Evolutionary conservation across 495 filamentous ascomycete species (phyloP), one percentile per base, ranked within the genome.

Genomic region (Penicillium canescens): DNA sequence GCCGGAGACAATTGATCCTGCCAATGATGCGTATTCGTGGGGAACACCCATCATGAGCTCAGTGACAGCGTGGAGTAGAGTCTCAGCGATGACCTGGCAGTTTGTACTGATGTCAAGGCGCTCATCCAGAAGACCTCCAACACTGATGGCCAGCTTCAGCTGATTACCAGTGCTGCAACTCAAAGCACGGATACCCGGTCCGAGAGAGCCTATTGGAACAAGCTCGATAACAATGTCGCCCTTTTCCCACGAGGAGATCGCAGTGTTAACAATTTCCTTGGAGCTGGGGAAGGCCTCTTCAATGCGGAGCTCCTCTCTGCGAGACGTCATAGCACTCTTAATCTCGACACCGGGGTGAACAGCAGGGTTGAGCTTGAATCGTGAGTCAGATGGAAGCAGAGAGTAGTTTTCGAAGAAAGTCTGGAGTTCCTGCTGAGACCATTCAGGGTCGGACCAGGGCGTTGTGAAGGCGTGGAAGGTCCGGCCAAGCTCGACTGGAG

Each of bases 361-460:
- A 37, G 57, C 51, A 4, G 80, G 73, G 26, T 63, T 41, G 23
- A 81, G 55, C n/a, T 41, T 61, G 47, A 72, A 59, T 9, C 74
- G 71, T 6, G 65, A 65, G 16, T 71, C 67, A 0, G 46, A 24
- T 1, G 74, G 61, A 4, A 71, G 58, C 10, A 61, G 49, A 2
- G 62, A 61, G 24, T 71, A 57, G 13, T 41, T 60, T 38, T 77
- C 70, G 43, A 70, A 77, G 38, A 78, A 73, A 11, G 70, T 75
- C 47, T 79, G 68, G n/a, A 83, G 61, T 45, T 81, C 79, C 31
- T 76, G 71, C 59, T 85, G 76, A 2, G 78, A 81, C 65, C 74
- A 74, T 21, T 78, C 69, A 6, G 71, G 65, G 46, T 80, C 71
- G 12, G 67, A 59, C 69, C 76, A 79, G 0, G 75, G 71, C 3